Conservation (phyloP, 2,329 filamentous ascomycete species). For the Claviceps purpurea region DNA sequence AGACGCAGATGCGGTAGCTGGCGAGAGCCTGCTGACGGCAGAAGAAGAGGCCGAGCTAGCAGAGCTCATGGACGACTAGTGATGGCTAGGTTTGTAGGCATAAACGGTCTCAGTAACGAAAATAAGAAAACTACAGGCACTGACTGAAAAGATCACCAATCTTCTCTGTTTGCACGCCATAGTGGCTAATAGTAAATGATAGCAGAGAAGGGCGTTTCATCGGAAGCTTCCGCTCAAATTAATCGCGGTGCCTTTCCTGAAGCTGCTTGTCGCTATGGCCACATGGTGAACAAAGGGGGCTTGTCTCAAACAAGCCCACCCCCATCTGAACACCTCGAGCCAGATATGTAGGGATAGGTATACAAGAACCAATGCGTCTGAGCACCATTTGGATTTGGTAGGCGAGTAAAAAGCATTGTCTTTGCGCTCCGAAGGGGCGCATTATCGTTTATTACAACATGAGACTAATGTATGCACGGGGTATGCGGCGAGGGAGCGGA, state of each 20-base stretch:
- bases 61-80: slow-evolving; percentile 66
- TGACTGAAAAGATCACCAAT: neutral
- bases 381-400: neutral
- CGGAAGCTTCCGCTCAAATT: neutral
- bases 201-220: neutral
- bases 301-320: neutral
- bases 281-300: neutral
- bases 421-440: neutral
- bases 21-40: slow-evolving; percentile 51
- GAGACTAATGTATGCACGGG: neutral
- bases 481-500: too few relatives aligned
- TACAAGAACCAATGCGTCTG: neutral
- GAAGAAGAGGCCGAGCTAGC: slow-evolving; percentile 91
- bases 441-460: neutral
- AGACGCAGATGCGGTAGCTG: slow-evolving; percentile 28
- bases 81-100: neutral
- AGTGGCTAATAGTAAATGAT: neutral
- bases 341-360: too few relatives aligned
- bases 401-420: neutral
- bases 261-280: neutral
- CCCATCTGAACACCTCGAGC: neutral
- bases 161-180: neutral
- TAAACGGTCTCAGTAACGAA: neutral
- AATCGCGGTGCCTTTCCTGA: neutral
- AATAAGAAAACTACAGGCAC: neutral